Percentiles rank a stretch among this genome's conserved stretches.
Conservation (phyloP, 306 rosid genomes). For the Lathyrus tuberosus region DNA sequence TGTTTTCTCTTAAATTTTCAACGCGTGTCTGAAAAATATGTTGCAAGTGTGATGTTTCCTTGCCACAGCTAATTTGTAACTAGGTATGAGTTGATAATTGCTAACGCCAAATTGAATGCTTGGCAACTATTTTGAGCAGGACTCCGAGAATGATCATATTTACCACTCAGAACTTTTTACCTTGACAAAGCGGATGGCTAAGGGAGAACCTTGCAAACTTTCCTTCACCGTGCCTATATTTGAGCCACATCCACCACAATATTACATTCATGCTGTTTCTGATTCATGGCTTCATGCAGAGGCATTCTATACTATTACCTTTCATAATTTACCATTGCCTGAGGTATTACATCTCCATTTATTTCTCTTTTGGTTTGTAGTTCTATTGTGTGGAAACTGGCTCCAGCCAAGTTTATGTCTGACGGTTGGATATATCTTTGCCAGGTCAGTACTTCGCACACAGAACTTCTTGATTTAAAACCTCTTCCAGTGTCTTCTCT, state of each 20-base stretch:
- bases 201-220: conserved; percentile 87
- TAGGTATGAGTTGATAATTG: conserved; percentile 20
- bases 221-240: conserved; percentile 95
- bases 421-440: conserved; percentile 39
- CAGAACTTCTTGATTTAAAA: conserved; percentile 91
- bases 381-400: conserved; percentile 18
- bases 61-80: conserved; percentile 12
- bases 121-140: conserved; percentile 58
- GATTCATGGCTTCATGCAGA: conserved; percentile 96
- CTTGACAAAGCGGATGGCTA: conserved; percentile 81
- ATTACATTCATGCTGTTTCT: conserved; percentile 89
- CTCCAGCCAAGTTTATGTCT: conserved; percentile 40
- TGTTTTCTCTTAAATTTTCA: conserved; percentile 19
- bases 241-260: conserved; percentile 99
- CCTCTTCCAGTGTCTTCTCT: conserved; percentile 93
- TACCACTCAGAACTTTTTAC: conserved; percentile 91
- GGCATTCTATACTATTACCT: conserved; percentile 88
- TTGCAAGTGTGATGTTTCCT: conserved; percentile 21
- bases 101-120: conserved; percentile 29
- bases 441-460: conserved; percentile 82
- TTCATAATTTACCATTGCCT: conserved; percentile 81
- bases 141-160: conserved; percentile 92
- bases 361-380: conserved; percentile 23
- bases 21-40: conserved; percentile 25
- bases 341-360: conserved; percentile 58